These are phyloP conservation scores for Bruguiera parviflora DNA, from an alignment of 345 rosid species.

Conservation along the genomic window DNA sequence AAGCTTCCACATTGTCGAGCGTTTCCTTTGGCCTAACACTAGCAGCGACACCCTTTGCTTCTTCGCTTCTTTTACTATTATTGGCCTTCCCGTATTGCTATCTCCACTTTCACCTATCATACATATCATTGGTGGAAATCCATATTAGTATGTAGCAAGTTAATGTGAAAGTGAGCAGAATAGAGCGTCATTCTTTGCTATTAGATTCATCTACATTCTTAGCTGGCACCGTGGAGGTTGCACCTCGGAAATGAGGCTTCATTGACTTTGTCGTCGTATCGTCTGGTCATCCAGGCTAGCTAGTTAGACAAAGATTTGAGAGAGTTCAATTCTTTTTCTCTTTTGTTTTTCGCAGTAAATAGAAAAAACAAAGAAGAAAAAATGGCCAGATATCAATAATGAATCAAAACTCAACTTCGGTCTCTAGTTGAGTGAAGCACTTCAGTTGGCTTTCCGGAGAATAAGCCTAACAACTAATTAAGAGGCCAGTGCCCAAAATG, in stretches of 20 bases:
- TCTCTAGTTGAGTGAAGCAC: too few species aligned
- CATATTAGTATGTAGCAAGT: too few species aligned
- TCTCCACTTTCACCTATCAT: constrained; percentile 56
- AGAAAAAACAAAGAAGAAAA: too few species aligned
- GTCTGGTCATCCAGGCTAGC: background rate
- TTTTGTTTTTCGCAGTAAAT: too few species aligned
- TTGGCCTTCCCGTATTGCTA: constrained; percentile 47
- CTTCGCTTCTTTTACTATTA: constrained; percentile 74
- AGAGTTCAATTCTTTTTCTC: too few species aligned
- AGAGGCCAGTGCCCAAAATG: too few species aligned
- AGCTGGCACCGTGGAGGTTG: background rate
- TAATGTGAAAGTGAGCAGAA: background rate
- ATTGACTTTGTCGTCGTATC: background rate
- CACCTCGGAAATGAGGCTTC: background rate
- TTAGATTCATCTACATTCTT: background rate
- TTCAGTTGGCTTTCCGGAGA: too few species aligned
- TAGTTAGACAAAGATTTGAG: background rate
- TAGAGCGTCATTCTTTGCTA: background rate
- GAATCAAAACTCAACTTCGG: too few species aligned
- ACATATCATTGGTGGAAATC: background rate
- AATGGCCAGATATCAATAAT: too few species aligned
- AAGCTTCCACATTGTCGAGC: constrained; percentile 50
- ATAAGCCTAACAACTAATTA: too few species aligned
- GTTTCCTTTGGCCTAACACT: constrained; percentile 74
- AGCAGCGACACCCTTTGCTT: constrained; percentile 50